These are phyloP conservation scores for Kokia cookei DNA, from an alignment of 441 rosid genomes.

Conservation along the genomic window DNA sequence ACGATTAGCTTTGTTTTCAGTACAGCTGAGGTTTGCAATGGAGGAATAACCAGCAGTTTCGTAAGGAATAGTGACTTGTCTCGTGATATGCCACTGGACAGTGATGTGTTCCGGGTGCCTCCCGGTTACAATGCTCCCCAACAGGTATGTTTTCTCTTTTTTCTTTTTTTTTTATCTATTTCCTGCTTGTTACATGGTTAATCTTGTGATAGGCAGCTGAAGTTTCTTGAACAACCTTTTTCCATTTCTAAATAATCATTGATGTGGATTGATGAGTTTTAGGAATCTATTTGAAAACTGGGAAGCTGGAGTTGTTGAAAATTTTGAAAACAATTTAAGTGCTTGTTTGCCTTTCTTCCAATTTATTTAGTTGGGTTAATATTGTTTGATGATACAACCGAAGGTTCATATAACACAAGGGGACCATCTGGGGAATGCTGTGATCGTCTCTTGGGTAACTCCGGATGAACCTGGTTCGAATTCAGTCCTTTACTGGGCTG, in stretches of 20 bases:
- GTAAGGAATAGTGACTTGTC: constrained; percentile 47
- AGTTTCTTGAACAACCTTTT: background rate
- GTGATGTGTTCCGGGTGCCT: constrained; percentile 69
- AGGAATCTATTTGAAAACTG: background rate
- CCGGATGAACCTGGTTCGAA: constrained; percentile 60
- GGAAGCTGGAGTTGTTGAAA: too few relatives aligned
- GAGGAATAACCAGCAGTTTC: constrained; percentile 65
- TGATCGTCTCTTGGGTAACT: constrained; percentile 92
- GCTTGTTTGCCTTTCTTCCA: background rate
- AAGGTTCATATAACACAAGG: constrained; percentile 95
- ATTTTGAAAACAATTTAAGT: too few relatives aligned
- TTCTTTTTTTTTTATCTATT: too few relatives aligned
- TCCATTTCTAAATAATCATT: background rate
- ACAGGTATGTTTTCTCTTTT: constrained; percentile 40
- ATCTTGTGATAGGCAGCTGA: background rate
- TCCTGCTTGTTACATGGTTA: background rate
- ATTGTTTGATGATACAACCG: background rate
- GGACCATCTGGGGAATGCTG: constrained; percentile 62
- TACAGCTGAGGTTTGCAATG: constrained; percentile 41
- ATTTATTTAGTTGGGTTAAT: background rate
- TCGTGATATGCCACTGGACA: constrained; percentile 68
- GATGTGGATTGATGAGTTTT: background rate
- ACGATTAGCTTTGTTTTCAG: constrained; percentile 32
- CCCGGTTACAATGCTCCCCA: constrained; percentile 89
- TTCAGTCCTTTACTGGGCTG: constrained; percentile 60